phyloP scores from a whole-genome alignment of 129 eudicot genomes.

The Rutidosis leptorrhynchoides region DNA sequence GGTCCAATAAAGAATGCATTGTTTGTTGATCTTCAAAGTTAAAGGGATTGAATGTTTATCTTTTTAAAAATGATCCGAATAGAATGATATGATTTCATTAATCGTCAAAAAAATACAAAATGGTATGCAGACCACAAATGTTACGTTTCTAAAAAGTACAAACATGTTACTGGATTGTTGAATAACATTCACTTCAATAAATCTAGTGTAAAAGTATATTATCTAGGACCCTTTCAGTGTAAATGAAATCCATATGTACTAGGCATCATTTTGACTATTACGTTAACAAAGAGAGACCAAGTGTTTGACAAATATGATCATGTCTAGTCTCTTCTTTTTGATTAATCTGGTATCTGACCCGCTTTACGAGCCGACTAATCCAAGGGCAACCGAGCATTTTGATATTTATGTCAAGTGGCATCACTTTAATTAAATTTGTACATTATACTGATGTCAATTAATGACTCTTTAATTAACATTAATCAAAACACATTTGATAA shows the following conservation, averaged over 20 bases:
- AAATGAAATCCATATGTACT: not conserved
- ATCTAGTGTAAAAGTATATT: not conserved
- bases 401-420: not conserved
- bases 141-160: not conserved
- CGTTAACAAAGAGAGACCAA: not conserved
- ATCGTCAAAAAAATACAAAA: not conserved
- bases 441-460: conserved; percentile 4
- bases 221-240: conserved; percentile 2
- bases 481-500: not conserved
- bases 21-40: conserved; percentile 18
- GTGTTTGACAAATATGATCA: too few relatives aligned
- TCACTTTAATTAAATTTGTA: conserved; percentile 9
- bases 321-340: too few relatives aligned
- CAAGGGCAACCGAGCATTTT: too few relatives aligned
- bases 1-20: not conserved
- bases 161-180: not conserved
- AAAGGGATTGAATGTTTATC: conserved; percentile 13
- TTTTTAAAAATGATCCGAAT: conserved; percentile 1
- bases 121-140: conserved; percentile 8
- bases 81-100: conserved; percentile 9
- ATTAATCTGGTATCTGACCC: too few relatives aligned
- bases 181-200: not conserved
- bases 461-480: conserved; percentile 4
- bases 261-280: not conserved
- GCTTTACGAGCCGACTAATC: too few relatives aligned